phyloP scores from a whole-genome alignment of 179 eudicot genomes.

The Actinidia arguta region DNA sequence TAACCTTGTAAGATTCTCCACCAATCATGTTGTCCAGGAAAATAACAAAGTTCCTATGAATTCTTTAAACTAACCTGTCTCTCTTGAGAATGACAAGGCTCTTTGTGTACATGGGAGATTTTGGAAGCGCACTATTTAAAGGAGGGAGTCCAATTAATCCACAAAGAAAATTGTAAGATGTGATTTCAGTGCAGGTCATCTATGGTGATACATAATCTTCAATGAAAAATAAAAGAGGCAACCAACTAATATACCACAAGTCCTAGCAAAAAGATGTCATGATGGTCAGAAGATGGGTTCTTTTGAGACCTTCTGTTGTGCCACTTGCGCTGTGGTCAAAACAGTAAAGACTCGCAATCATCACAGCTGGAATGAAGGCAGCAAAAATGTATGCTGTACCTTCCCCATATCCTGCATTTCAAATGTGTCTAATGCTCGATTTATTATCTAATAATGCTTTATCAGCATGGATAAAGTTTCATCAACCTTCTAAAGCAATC shows the following conservation, averaged over 20 bases:
- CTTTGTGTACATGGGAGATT: slow-evolving; percentile 41
- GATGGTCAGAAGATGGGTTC: slow-evolving; percentile 36
- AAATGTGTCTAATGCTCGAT: not conserved
- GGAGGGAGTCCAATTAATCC: slow-evolving; percentile 39
- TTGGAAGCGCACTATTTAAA: slow-evolving; percentile 34
- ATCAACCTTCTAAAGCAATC: not conserved
- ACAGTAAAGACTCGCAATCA: slow-evolving; percentile 29
- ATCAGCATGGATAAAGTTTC: slow-evolving; percentile 9
- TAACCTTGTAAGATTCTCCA: not conserved
- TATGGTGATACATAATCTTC: not conserved
- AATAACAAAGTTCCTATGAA: not conserved
- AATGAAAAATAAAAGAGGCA: not conserved
- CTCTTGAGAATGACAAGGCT: slow-evolving; percentile 30
- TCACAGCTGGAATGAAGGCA: slow-evolving; percentile 30
- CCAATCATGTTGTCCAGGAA: not conserved
- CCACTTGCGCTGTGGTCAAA: slow-evolving; percentile 36
- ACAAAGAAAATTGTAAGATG: slow-evolving; percentile 25
- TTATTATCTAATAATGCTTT: not conserved
- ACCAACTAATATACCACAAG: slow-evolving; percentile 26
- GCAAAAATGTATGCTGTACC: slow-evolving; percentile 21
- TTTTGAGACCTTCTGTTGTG: slow-evolving; percentile 36
- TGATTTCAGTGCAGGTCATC: not conserved
- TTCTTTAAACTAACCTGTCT: slow-evolving; percentile 19
- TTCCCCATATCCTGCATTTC: slow-evolving; percentile 35
- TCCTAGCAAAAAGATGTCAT: slow-evolving; percentile 37